Evolutionary conservation across 768 basidiomycete genomes (phyloP).

Genomic region (Mycena pura): DNA sequence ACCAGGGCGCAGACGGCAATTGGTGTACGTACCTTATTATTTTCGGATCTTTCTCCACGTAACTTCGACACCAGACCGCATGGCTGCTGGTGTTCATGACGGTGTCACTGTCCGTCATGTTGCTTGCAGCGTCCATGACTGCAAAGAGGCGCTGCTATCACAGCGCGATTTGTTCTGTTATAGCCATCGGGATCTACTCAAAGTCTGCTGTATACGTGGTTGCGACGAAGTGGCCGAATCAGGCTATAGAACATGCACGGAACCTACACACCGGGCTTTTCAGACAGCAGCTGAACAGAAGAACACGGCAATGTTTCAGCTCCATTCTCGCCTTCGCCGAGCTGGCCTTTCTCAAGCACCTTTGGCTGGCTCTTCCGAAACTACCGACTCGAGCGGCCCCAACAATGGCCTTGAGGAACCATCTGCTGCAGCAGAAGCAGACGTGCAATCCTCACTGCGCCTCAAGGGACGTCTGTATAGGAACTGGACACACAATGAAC

Average conservation of each 20-base stretch:
- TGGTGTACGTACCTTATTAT: background rate
- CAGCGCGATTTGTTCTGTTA: background rate
- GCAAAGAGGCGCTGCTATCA: background rate
- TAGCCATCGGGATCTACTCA: background rate
- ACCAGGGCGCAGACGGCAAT: background rate
- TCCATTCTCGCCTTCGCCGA: background rate
- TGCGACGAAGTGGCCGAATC: background rate
- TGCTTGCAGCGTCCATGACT: background rate
- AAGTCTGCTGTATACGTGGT: background rate
- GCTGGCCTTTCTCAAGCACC: too few relatives aligned
- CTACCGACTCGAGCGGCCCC: too few relatives aligned
- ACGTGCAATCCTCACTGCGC: too few relatives aligned
- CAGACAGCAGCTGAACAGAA: background rate
- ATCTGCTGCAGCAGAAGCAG: too few relatives aligned
- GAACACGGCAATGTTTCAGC: conserved; percentile 3
- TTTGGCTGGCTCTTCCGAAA: too few relatives aligned
- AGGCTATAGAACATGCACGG: background rate
- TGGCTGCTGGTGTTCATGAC: conserved; percentile 7
- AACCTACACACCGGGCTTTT: background rate
- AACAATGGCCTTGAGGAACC: too few relatives aligned
- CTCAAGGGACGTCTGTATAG: too few relatives aligned
- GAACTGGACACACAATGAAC: too few relatives aligned
- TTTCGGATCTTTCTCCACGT: background rate
- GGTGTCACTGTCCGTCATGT: background rate
- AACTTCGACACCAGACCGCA: conserved; percentile 2